Evolutionary conservation across 208 protist genomes (phyloP), one percentile per base, ranked within the genome.

Genomic region (Leishmania lainsoni): DNA sequence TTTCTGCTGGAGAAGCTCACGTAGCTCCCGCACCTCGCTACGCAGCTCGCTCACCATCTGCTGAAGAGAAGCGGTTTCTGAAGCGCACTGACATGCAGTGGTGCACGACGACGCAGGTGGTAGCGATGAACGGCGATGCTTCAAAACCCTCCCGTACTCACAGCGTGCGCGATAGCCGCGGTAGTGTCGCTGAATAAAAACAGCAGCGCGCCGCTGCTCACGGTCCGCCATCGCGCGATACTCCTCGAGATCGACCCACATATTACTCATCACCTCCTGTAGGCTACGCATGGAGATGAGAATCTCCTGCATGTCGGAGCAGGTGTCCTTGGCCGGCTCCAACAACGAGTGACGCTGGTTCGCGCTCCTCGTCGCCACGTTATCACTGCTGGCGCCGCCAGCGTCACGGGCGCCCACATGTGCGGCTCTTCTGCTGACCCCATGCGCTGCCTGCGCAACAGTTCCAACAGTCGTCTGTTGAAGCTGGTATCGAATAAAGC

Each of bases 131-230:
- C n/a, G 79, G 75, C 65, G 68, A 66, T 49, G 80, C 61, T 87
- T 80, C 9, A 92, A 79, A 26, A 79, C 68, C 9, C 86, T 68
- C 86, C 91, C 81, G 52, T 75, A 94, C 65, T 88, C 66, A 48
- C 81, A 86, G 9, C 94, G 85, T 42, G 87, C 94, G 8, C 75
- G 42, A 80, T 92, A 89, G 39, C 91, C 93, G 74, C 94, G 90
- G 81, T 91, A 96, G 80, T 93, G 71, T 12, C 89, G 89, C 84
- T 98, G 94, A 73, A 98, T 96, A 48, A 86, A 88, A 5, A 92
- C 51, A 22, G 93, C 94, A 3, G 94, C 93, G 5, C 83, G 85
- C 14, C 83, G 81, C 81, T 88, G 87, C 81, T 90, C 86, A 20
- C 86, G 85, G 32, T 81, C 81, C 20, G 84, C 65, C 75, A 96